Base-by-base conservation (phyloP, 306 rosid species). In the Trifolium fragiferum region DNA sequence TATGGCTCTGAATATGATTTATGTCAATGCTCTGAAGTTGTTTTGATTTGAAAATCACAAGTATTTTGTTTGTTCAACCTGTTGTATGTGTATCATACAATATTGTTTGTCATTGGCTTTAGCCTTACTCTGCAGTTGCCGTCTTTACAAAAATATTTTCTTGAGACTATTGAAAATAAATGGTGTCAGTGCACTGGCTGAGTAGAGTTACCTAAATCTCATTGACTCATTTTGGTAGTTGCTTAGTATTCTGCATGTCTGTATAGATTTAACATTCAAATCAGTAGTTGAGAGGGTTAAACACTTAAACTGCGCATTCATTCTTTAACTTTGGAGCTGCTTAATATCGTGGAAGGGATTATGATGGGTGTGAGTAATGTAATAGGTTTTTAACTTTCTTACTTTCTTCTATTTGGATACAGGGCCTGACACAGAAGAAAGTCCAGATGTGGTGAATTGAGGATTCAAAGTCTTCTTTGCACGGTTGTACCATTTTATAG, bases 341-440 rank as follows among this genome's bases (percentile, higher is more conserved):
- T 64, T 35, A 67, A 37, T 50, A 58, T 49, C 43, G 60, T 66
- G 25, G 37, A 77, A 35, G 67, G 67, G 47, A 37, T 49, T 50
- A n/a, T 25, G 51, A 46, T 40, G 69, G 38, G 49, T 57, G 10
- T 46, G 68, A 16, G 55, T 57, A 44, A 41, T 47, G 55, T 57
- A 44, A 41, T 47, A 63, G 59, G 58, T 40, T 77, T 54, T 72
- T 82, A 46, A 80, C 38, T 71, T 78, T 27, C 3, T 43, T 64
- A 43, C 65, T 32, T 61, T 75, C 14, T 23, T 73, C 32, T 66
- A 64, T 88, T 76, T 80, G 49, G 63, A 73, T 79, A n/a, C 88
- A 86, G 97, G 88, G 58, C 50, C 76, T 16, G 87, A 30, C 9
- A 58, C 83, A 54, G 88, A 73, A 30, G 84, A 78, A 53, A 81